These are phyloP conservation scores for Epichloe elymi DNA, from an alignment of 2,329 filamentous ascomycete genomes.

Conservation along the genomic window DNA sequence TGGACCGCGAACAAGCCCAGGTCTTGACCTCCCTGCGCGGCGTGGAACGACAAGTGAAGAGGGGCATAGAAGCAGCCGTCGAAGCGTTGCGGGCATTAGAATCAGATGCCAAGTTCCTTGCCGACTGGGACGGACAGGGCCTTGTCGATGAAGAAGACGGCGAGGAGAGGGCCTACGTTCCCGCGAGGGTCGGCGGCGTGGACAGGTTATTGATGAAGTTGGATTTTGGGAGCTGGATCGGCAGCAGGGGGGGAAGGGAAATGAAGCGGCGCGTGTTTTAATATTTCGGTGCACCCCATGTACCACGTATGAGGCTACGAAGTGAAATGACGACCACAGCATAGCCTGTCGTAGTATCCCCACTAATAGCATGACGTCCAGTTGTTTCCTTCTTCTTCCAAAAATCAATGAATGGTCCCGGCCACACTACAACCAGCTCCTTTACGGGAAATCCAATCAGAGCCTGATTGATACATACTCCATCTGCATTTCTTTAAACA, in stretches of 20 bases:
- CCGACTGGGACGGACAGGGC: conserved; percentile 26
- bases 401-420: too few relatives aligned
- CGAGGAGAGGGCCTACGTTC: conserved; percentile 40
- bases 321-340: too few relatives aligned
- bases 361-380: too few relatives aligned
- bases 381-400: too few relatives aligned
- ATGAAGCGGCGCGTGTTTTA: conserved; percentile 1
- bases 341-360: too few relatives aligned
- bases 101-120: conserved; percentile 29
- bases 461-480: too few relatives aligned
- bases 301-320: too few relatives aligned
- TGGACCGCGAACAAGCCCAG: conserved; percentile 58
- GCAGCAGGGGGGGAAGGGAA: conserved; percentile 11
- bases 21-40: conserved; percentile 50
- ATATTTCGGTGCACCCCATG: not conserved
- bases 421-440: too few relatives aligned
- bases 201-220: conserved; percentile 86
- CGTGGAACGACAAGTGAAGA: conserved; percentile 51
- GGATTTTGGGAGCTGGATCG: conserved; percentile 53
- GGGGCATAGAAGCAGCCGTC: conserved; percentile 55
- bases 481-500: too few relatives aligned
- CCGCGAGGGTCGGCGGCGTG: conserved; percentile 63
- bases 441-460: too few relatives aligned
- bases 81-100: conserved; percentile 35
- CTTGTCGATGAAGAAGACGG: conserved; percentile 28